Conservation (phyloP, 2,329 filamentous ascomycete species). For the Lachnellula willkommii region DNA sequence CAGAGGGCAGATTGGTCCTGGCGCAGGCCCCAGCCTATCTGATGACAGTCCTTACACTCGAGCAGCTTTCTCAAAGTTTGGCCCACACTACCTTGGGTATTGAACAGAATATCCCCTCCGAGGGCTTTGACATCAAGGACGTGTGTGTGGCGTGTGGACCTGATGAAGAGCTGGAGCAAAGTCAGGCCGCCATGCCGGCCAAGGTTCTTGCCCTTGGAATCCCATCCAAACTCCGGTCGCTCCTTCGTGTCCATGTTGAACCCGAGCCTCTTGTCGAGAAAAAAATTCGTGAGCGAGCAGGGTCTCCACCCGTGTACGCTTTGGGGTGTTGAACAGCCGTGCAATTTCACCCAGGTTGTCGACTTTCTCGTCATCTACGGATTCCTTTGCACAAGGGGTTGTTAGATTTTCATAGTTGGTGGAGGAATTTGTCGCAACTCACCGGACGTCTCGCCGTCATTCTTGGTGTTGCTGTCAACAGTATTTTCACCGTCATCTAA, state of each 20-base stretch:
- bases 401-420: not conserved
- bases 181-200: not conserved
- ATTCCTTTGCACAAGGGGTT: not conserved
- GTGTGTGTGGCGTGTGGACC: not conserved
- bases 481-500: not conserved
- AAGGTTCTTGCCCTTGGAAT: not conserved
- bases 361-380: not conserved
- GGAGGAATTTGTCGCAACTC: not conserved
- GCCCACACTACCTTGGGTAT: not conserved
- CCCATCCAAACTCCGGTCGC: not conserved
- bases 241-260: not conserved
- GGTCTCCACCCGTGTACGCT: not conserved
- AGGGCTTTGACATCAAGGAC: not conserved
- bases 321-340: not conserved
- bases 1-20: slow-evolving; percentile 53
- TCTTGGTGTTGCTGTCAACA: not conserved
- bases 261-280: not conserved
- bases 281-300: not conserved
- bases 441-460: not conserved
- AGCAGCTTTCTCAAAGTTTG: not conserved
- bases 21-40: slow-evolving; percentile 40
- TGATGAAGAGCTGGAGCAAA: not conserved
- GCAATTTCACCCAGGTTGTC: not conserved
- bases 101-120: not conserved
- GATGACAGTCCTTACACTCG: not conserved